These are phyloP conservation scores for Fusarium tuaranense DNA, from an alignment of 2,329 filamentous ascomycete species.

Conservation along the genomic window DNA sequence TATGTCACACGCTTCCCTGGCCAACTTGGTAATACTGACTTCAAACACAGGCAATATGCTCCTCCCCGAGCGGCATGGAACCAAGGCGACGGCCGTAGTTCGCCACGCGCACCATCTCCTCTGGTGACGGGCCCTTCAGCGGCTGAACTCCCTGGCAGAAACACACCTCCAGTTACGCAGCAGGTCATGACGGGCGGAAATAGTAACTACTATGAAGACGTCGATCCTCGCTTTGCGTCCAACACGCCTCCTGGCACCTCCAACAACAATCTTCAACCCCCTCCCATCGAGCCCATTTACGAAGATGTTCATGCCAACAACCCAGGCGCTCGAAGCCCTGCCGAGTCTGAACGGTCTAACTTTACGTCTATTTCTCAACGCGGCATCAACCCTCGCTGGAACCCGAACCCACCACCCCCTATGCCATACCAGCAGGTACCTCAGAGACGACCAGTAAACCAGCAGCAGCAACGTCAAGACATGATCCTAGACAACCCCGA, in stretches of 20 bases:
- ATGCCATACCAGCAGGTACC: slow-evolving; percentile 57
- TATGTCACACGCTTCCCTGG: slow-evolving; percentile 54
- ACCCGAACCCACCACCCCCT: slow-evolving; percentile 63
- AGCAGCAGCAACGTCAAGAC: slow-evolving; percentile 74
- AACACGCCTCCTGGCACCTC: slow-evolving; percentile 42
- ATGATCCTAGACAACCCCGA: slow-evolving; percentile 87
- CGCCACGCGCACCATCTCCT: slow-evolving; percentile 60
- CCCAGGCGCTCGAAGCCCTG: slow-evolving; percentile 73
- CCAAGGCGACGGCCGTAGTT: slow-evolving; percentile 56
- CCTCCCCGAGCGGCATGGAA: slow-evolving; percentile 70
- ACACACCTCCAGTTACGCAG: slow-evolving; percentile 48
- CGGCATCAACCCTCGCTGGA: slow-evolving; percentile 89
- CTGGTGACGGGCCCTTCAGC: slow-evolving; percentile 51
- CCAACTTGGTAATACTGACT: slow-evolving; percentile 1
- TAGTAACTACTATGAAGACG: slow-evolving; percentile 86
- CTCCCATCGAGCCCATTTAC: slow-evolving; percentile 59
- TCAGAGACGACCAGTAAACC: slow-evolving; percentile 59
- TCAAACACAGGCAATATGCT: slow-evolving; percentile 59
- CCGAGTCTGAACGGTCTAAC: slow-evolving; percentile 81
- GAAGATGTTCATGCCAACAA: slow-evolving; percentile 70
- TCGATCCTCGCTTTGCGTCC: slow-evolving; percentile 87
- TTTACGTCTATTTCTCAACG: slow-evolving; percentile 94
- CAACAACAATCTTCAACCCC: slow-evolving; percentile 43
- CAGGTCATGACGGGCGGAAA: slow-evolving; percentile 42
- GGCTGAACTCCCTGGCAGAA: slow-evolving; percentile 53